Evolutionary conservation across 176 grass and related monocot genomes (phyloP), one percentile per base, ranked within the genome.

Genomic region (Paspalum vaginatum): DNA sequence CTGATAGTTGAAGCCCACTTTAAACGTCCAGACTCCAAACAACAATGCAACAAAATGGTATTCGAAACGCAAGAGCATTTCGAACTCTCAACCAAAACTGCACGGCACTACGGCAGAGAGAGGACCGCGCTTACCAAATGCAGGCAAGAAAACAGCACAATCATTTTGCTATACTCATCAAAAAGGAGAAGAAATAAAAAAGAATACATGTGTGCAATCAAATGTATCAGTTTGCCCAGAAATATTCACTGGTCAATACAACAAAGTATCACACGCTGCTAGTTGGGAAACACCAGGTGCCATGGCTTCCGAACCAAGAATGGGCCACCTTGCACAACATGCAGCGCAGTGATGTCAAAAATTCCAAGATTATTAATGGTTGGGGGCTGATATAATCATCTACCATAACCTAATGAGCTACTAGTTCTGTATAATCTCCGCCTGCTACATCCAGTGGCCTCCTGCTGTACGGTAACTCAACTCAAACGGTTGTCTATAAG

Each of bases 401-500:
- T 90, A 90, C 77, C n/a, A 89, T 85, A 78, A 87, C 65, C 81
- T 91, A 91, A 65, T 86, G 70, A 74, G 59, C 66, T 90, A 90
- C 86, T 91, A 91, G 89, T 87, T 72, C 48, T 84, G 87, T 92
- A 83, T 83, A 92, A 84, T 81, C 71, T 89, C 87, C 69, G 14
- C 59, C 78, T 86, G 72, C 74, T 86, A 86, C 67, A 63, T 63
- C 79, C 83, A 1, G 42, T 74, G 73, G 59, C 68, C 67, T 90
- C 74, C 61, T 89, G 86, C 81, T 88, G 88, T 90, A 86, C 83
- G 83, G 83, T 85, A 77, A 85, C 60, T 85, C 81, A 85, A 76
- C 70, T 77, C 83, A 78, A 79, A 74, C 54, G 59, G 58, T 83
- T 59, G 60, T 68, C 74, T 79, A 74, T 86, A 89, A 78, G 83